phyloP scores from a whole-genome alignment of 1,139 yeast species.

The Hyphopichia wangnamkhiaoensis region DNA sequence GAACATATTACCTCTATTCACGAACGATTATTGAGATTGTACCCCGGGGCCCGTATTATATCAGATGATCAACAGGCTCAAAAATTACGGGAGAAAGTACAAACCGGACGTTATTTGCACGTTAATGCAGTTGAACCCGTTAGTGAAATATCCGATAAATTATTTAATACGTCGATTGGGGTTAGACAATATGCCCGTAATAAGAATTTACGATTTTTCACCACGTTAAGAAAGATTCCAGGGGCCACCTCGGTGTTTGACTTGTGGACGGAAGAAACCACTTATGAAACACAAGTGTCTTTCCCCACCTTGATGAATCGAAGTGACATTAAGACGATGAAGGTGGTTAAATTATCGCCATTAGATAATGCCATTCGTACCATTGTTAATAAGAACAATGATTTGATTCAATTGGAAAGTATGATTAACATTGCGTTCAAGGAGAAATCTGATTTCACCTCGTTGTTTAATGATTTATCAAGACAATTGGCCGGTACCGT shows the following conservation, averaged over 20 bases:
- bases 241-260: conserved; percentile 74
- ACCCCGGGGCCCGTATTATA: conserved; percentile 81
- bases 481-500: conserved; percentile 85
- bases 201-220: conserved; percentile 69
- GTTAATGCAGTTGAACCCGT: conserved; percentile 75
- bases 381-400: conserved; percentile 67
- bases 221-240: conserved; percentile 70
- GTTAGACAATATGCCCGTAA: conserved; percentile 71
- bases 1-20: conserved; percentile 86
- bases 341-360: conserved; percentile 74
- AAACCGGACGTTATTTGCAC: conserved; percentile 73
- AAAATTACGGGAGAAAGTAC: conserved; percentile 47
- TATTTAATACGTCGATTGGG: conserved; percentile 54
- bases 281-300: conserved; percentile 70
- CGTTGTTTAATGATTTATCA: conserved; percentile 67
- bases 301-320: conserved; percentile 91
- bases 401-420: conserved; percentile 67
- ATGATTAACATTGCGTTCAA: conserved; percentile 57
- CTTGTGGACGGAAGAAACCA: conserved; percentile 87
- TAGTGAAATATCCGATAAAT: conserved; percentile 51
- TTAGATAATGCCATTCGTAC: conserved; percentile 78
- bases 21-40: conserved; percentile 69
- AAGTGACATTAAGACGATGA: conserved; percentile 61
- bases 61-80: conserved; percentile 66
- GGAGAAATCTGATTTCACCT: conserved; percentile 51